A percentile compares a stretch with the other conserved stretches of the same genome.
Conservation (phyloP, 192 early-diverging fungal species). For the Phlyctochytrium bullatum region DNA sequence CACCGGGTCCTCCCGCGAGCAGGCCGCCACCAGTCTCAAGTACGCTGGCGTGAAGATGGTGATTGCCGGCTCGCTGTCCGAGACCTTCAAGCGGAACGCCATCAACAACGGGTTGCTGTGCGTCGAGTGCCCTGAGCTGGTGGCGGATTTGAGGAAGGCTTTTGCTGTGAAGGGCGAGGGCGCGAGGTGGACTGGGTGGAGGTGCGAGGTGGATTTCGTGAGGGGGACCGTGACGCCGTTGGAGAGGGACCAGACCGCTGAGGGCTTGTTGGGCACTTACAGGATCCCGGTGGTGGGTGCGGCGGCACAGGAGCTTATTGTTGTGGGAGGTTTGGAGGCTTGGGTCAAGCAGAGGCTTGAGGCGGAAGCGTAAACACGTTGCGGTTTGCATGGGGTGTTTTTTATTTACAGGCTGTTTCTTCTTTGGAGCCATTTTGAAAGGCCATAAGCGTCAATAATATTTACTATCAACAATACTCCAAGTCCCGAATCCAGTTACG, state of each 20-base stretch:
- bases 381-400: too few species aligned
- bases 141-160: conserved; percentile 63
- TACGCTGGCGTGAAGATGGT: conserved; percentile 82
- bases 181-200: conserved; percentile 77
- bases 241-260: conserved; percentile 35
- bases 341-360: conserved; percentile 66
- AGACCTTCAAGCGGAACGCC: conserved; percentile 98
- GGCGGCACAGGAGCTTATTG: conserved; percentile 97
- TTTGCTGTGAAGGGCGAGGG: conserved; percentile 20
- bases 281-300: conserved; percentile 69
- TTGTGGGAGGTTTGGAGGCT: conserved; percentile 89
- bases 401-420: too few species aligned
- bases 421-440: too few species aligned
- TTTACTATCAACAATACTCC: too few species aligned
- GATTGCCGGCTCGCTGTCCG: conserved; percentile 90
- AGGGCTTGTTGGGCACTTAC: conserved; percentile 42
- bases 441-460: too few species aligned
- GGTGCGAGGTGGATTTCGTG: conserved; percentile 66
- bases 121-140: conserved; percentile 81
- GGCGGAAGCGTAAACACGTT: too few species aligned
- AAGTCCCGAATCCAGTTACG: too few species aligned
- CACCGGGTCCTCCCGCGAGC: conserved; percentile 94
- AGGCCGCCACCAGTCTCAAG: conserved; percentile 93
- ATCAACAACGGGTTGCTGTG: conserved; percentile 97
- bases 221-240: conserved; percentile 60